Percentiles rank a stretch among this genome's conserved stretches.
These are phyloP conservation scores for Phytopythium sindhum DNA, from an alignment of 352 stramenopile genomes.

Conservation along the genomic window DNA sequence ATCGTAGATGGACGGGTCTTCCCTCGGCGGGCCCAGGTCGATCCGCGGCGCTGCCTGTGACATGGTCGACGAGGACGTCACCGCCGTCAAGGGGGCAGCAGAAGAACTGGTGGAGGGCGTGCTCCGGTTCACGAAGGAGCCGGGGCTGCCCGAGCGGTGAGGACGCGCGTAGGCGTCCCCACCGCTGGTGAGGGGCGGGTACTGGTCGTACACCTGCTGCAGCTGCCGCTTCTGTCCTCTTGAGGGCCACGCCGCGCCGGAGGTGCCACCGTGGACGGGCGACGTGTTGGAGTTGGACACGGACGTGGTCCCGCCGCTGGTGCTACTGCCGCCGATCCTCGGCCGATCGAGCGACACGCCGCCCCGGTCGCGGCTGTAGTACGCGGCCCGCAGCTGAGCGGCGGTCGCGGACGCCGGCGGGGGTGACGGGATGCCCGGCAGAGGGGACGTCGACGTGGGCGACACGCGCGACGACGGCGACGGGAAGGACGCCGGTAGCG, in stretches of 20 bases:
- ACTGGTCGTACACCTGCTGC: constrained; percentile 24
- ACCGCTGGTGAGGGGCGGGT: neutral
- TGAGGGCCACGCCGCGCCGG: neutral
- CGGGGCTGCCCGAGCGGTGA: neutral
- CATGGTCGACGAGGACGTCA: constrained; percentile 1
- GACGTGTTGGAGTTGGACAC: neutral
- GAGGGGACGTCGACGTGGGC: constrained; percentile 1
- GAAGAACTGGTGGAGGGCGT: neutral
- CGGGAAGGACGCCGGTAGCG: constrained; percentile 3
- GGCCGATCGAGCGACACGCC: neutral
- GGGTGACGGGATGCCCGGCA: constrained; percentile 8
- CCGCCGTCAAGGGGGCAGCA: too few species aligned
- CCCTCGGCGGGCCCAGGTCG: constrained; percentile 21
- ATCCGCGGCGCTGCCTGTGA: constrained; percentile 12
- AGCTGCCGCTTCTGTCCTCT: constrained; percentile 37
- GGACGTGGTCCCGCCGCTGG: neutral
- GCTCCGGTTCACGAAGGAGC: neutral
- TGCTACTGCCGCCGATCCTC: neutral
- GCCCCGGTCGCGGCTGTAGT: neutral
- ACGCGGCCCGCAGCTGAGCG: neutral
- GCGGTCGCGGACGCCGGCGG: neutral
- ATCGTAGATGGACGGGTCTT: constrained; percentile 38
- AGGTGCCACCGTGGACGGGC: neutral
- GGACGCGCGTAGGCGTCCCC: neutral
- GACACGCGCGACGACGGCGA: neutral